Evolutionary conservation across 495 filamentous ascomycete species (phyloP).

Genomic region (Lophiotrema nucula): DNA sequence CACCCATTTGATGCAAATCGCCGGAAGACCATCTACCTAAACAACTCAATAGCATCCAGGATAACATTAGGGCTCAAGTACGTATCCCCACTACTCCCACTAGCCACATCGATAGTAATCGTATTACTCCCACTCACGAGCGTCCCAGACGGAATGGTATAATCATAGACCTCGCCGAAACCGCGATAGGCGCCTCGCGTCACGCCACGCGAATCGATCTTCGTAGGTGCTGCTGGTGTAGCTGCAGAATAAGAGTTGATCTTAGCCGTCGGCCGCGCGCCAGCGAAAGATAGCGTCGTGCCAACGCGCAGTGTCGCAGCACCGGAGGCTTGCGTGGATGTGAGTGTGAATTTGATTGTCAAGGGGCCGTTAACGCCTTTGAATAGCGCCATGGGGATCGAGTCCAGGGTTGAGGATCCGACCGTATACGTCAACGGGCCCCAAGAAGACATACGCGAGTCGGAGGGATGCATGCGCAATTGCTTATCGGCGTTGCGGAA

Average conservation of each 20-base stretch:
- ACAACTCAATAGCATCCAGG: conserved; percentile 32
- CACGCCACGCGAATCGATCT: conserved; percentile 63
- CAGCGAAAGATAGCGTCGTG: conserved; percentile 62
- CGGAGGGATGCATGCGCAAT: conserved; percentile 65
- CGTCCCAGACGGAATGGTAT: conserved; percentile 54
- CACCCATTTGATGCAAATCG: neutral
- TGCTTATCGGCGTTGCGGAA: conserved; percentile 67
- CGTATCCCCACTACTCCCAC: conserved; percentile 54
- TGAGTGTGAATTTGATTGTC: conserved; percentile 60
- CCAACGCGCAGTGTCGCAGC: conserved; percentile 61
- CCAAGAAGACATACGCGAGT: conserved; percentile 62
- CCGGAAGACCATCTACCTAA: too few species aligned
- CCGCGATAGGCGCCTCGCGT: conserved; percentile 65
- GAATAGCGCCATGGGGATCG: conserved; percentile 68
- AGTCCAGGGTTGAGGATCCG: conserved; percentile 49
- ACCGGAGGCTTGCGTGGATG: conserved; percentile 46
- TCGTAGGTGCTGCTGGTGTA: conserved; percentile 55
- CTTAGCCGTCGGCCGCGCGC: conserved; percentile 49
- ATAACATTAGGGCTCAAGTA: conserved; percentile 63
- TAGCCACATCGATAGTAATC: conserved; percentile 59
- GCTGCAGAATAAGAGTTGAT: conserved; percentile 53
- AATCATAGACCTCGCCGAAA: conserved; percentile 60
- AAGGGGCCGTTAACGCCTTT: conserved; percentile 60
- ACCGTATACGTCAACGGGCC: conserved; percentile 58
- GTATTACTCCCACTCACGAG: conserved; percentile 60